Conservation (phyloP, 352 stramenopile genomes). For the Discostella stelligera region DNA sequence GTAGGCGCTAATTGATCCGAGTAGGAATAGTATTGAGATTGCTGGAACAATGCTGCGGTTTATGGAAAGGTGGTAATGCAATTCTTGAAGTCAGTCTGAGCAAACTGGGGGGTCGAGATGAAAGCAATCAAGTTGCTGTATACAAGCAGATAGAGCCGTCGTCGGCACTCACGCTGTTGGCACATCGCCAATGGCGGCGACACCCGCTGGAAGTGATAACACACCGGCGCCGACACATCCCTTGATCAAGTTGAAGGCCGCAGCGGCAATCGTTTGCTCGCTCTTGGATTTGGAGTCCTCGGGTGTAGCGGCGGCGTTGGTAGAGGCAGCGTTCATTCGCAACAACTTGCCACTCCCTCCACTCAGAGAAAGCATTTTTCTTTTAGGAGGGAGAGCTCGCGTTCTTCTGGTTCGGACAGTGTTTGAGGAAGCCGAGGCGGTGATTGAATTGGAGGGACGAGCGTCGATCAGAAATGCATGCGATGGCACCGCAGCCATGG, state of each 20-base stretch:
- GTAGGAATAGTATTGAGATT: constrained; percentile 52
- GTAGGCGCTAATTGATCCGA: constrained; percentile 82
- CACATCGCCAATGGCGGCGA: constrained; percentile 68
- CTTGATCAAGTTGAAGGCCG: constrained; percentile 84
- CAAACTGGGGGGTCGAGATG: no score
- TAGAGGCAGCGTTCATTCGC: constrained; percentile 1
- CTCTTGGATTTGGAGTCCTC: not conserved
- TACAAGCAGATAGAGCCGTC: no score
- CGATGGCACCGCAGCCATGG: not conserved
- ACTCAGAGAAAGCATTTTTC: not conserved
- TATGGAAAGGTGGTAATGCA: no score
- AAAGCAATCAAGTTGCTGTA: no score
- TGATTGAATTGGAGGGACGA: not conserved
- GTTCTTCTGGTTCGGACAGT: no score
- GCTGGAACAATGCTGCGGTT: constrained; percentile 56
- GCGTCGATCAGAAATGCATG: not conserved
- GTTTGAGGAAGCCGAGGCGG: not conserved
- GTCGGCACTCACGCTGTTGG: constrained; percentile 27
- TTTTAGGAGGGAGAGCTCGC: not conserved
- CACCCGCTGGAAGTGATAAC: constrained; percentile 75
- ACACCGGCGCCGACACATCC: constrained; percentile 83
- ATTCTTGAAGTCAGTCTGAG: no score
- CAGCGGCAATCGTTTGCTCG: constrained; percentile 23
- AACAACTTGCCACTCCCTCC: not conserved
- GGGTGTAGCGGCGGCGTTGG: not conserved